A percentile compares a stretch with the other conserved stretches of the same genome.
phyloP scores from a whole-genome alignment of 2,329 filamentous ascomycete species.

The Sordariomycetes sp. region DNA sequence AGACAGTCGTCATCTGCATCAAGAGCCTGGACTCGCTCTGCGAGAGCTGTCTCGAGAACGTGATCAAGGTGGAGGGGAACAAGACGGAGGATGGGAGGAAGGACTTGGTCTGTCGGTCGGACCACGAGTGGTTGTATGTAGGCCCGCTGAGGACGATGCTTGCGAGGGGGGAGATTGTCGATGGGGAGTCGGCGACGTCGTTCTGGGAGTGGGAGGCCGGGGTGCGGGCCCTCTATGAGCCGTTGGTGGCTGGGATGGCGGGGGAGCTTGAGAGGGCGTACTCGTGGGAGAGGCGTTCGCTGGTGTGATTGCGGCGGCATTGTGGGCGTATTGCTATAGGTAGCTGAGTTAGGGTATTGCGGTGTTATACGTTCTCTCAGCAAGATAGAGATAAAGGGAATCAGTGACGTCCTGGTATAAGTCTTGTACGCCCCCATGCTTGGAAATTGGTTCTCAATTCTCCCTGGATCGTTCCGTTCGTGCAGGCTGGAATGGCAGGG shows the following conservation, averaged over 20 bases:
- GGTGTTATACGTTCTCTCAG: no score
- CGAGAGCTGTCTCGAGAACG: constrained; percentile 17
- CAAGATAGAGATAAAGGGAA: no score
- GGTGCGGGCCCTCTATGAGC: constrained; percentile 11
- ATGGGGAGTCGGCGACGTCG: constrained; percentile 16
- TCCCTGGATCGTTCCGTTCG: no score
- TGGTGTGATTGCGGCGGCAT: not conserved
- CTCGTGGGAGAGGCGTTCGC: not conserved
- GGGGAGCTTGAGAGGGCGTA: no score
- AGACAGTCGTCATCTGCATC: constrained; percentile 23
- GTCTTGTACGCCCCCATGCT: no score
- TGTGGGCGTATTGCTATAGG: not conserved
- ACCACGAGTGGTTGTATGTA: constrained; percentile 28
- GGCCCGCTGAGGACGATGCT: constrained; percentile 21
- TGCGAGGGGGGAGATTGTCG: constrained; percentile 26
- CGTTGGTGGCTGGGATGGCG: not conserved
- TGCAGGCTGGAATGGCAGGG: no score
- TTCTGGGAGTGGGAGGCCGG: constrained; percentile 24
- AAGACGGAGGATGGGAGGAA: constrained; percentile 16
- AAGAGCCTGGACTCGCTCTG: constrained; percentile 28
- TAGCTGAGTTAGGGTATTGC: no score
- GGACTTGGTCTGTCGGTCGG: constrained; percentile 21
- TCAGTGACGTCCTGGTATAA: no score
- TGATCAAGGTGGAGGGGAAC: constrained; percentile 16
- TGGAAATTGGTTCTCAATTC: no score